A percentile compares a stretch with the other conserved stretches of the same genome.
phyloP scores from a whole-genome alignment of 306 rosid species.

The Trifolium repens region DNA sequence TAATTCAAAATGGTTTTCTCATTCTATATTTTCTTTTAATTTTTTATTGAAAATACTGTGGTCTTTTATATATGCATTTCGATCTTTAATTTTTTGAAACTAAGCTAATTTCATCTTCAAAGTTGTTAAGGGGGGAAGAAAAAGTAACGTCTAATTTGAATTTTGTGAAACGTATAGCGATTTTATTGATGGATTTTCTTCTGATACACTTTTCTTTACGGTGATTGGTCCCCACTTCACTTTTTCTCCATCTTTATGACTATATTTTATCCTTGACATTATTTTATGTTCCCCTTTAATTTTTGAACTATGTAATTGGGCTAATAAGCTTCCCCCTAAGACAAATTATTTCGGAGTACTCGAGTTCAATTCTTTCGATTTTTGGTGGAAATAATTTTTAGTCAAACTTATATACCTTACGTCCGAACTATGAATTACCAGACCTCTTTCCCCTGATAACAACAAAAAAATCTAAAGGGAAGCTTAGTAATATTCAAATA shows the following conservation, averaged over 20 bases:
- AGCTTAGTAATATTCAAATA: background rate
- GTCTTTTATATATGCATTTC: background rate
- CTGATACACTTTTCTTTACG: constrained; percentile 11
- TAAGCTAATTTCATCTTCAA: background rate
- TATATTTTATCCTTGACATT: constrained; percentile 11
- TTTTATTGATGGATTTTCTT: constrained; percentile 7
- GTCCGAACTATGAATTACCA: too few species aligned
- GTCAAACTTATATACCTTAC: too few species aligned
- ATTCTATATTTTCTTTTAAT: background rate
- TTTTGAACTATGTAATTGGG: background rate
- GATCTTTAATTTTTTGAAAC: background rate
- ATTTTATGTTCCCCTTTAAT: background rate
- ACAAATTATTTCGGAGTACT: too few species aligned
- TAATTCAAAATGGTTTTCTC: constrained; percentile 7
- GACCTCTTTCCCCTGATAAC: too few species aligned
- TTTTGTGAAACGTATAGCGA: constrained; percentile 33
- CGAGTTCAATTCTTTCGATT: too few species aligned
- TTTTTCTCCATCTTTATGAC: constrained; percentile 19
- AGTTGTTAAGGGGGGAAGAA: constrained; percentile 8
- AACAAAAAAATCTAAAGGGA: background rate
- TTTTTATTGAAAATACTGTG: background rate
- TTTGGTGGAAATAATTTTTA: too few species aligned
- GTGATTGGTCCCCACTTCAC: constrained; percentile 44
- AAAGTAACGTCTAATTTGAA: constrained; percentile 35
- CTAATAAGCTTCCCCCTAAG: too few species aligned